Conservation (phyloP, 495 filamentous ascomycete species). For the Xylaria venustula region DNA sequence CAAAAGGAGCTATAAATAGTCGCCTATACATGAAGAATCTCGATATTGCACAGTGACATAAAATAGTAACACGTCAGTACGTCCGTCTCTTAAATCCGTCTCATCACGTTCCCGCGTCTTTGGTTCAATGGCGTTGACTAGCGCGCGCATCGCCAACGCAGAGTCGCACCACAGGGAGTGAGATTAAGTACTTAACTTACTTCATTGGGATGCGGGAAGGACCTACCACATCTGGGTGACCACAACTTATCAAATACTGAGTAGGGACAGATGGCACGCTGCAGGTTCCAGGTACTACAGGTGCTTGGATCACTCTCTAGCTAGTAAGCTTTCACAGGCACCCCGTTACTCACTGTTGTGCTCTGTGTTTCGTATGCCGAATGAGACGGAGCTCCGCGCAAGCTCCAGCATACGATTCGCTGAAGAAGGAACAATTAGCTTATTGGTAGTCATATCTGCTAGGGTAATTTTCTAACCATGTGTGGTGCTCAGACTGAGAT, state of each 20-base stretch:
- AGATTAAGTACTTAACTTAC: neutral
- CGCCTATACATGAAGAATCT: neutral
- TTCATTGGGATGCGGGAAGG: slow-evolving; percentile 7
- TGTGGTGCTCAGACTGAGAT: slow-evolving; percentile 18
- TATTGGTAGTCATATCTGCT: neutral
- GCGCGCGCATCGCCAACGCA: slow-evolving; percentile 3
- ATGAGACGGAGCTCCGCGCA: slow-evolving; percentile 4
- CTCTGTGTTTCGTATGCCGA: slow-evolving; percentile 2
- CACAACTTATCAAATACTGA: neutral
- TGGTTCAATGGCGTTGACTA: slow-evolving; percentile 3
- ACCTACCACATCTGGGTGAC: slow-evolving; percentile 3
- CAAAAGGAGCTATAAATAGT: slow-evolving; percentile 6
- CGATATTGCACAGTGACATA: neutral
- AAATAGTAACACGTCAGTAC: neutral
- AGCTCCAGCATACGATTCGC: slow-evolving; percentile 13
- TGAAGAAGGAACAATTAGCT: neutral
- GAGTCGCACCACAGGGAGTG: neutral
- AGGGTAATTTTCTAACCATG: slow-evolving; percentile 8
- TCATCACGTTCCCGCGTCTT: neutral
- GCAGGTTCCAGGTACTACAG: neutral
- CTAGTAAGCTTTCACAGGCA: neutral
- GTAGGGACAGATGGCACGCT: neutral
- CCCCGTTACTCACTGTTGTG: neutral
- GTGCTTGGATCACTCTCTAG: neutral
- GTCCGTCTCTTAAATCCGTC: neutral